These are phyloP conservation scores for Paramecium primaurelia DNA, from an alignment of 73 alveolate genomes.

Conservation along the genomic window DNA sequence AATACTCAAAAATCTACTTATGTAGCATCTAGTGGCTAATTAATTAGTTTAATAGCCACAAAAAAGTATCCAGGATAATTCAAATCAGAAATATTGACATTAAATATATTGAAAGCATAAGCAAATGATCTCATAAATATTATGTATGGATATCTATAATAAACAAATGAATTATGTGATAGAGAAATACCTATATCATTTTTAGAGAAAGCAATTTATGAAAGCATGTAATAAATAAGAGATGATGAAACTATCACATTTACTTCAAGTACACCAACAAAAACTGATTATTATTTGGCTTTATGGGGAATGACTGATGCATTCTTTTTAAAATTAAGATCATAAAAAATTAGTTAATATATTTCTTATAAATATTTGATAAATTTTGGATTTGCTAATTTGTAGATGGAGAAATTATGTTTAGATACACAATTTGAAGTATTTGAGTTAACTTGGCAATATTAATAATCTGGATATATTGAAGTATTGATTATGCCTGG, in stretches of 20 bases:
- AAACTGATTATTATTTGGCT: neutral
- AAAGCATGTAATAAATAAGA: neutral
- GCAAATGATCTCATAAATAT: neutral
- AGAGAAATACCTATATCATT: neutral
- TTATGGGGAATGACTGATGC: slow-evolving; percentile 28
- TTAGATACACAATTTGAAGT: neutral
- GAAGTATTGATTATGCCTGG: neutral
- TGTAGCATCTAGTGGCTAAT: neutral
- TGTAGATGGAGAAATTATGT: neutral
- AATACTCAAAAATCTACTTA: neutral
- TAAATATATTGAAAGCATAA: neutral
- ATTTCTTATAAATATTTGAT: neutral
- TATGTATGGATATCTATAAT: neutral
- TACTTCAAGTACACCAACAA: neutral
- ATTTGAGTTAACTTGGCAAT: neutral
- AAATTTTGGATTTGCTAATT: neutral
- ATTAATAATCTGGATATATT: neutral
- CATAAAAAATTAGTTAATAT: neutral
- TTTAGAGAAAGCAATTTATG: slow-evolving; percentile 13
- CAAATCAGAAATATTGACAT: neutral
- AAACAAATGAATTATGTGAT: neutral
- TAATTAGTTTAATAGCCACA: neutral
- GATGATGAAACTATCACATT: neutral
- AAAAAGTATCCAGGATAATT: neutral
- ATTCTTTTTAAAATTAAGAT: neutral